These are phyloP conservation scores for Trichoderma koningiopsis DNA, from an alignment of 2,329 filamentous ascomycete species.

Conservation along the genomic window DNA sequence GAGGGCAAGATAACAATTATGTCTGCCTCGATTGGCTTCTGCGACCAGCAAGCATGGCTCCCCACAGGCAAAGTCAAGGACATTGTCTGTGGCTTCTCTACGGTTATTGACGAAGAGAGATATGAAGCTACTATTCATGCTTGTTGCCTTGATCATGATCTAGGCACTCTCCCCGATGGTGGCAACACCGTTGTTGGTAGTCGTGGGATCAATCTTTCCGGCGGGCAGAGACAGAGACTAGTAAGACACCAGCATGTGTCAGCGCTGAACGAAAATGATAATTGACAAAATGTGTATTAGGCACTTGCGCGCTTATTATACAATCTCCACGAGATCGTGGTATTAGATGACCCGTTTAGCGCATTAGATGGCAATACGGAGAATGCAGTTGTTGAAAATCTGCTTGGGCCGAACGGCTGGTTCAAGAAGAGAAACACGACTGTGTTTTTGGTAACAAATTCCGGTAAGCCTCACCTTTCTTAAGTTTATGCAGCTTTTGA, in stretches of 20 bases:
- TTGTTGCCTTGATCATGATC: constrained; percentile 32
- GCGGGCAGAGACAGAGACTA: constrained; percentile 33
- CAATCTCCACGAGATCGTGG: constrained; percentile 16
- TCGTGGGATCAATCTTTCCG: constrained; percentile 30
- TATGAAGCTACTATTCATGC: constrained; percentile 29
- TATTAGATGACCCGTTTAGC: constrained; percentile 30
- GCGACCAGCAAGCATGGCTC: constrained; percentile 31
- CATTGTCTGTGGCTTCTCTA: constrained; percentile 27
- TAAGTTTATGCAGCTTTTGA: too few species aligned
- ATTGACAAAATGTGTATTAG: constrained; percentile 11
- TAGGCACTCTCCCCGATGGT: constrained; percentile 30
- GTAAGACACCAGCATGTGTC: constrained; percentile 20
- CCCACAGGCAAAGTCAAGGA: constrained; percentile 28
- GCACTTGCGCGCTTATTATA: constrained; percentile 28
- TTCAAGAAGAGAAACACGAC: constrained; percentile 35
- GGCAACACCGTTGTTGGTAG: constrained; percentile 29
- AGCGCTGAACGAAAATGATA: neutral
- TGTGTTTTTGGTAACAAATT: constrained; percentile 40
- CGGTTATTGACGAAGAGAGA: constrained; percentile 22
- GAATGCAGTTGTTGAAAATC: constrained; percentile 25
- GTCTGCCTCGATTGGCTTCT: constrained; percentile 26
- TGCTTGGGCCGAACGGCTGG: constrained; percentile 33
- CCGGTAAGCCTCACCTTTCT: neutral
- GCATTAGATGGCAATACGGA: constrained; percentile 30
- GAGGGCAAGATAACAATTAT: constrained; percentile 22